A percentile compares a stretch with the other conserved stretches of the same genome.
These are phyloP conservation scores for Yamadazyma insecticola DNA, from an alignment of 805 yeast species.

Conservation along the genomic window DNA sequence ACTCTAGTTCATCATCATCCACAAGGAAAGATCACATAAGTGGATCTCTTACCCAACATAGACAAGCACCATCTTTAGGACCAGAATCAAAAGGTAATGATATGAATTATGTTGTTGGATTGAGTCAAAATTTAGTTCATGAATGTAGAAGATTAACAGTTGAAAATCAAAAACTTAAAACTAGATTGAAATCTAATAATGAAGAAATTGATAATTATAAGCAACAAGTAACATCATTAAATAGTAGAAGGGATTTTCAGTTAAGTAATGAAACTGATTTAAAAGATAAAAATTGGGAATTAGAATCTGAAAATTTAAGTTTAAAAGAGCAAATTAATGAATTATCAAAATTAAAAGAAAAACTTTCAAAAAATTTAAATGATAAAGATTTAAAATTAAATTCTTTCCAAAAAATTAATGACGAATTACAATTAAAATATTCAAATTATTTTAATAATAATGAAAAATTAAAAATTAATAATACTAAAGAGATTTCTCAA, in stretches of 20 bases:
- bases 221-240: constrained; percentile 29
- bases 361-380: constrained; percentile 27
- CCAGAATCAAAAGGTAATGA: constrained; percentile 52
- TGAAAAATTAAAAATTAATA: constrained; percentile 27
- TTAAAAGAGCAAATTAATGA: constrained; percentile 41
- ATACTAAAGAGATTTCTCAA: constrained; percentile 41
- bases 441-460: constrained; percentile 37
- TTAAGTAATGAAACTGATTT: constrained; percentile 43
- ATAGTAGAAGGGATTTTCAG: constrained; percentile 28
- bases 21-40: no score
- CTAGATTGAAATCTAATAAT: constrained; percentile 36
- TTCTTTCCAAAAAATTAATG: constrained; percentile 43
- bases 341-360: constrained; percentile 36
- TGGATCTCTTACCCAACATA: no score
- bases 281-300: constrained; percentile 62
- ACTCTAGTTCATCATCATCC: background rate
- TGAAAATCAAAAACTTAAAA: constrained; percentile 48
- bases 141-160: constrained; percentile 71
- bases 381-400: constrained; percentile 27
- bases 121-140: constrained; percentile 64
- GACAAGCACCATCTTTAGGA: constrained; percentile 30
- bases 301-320: constrained; percentile 49
- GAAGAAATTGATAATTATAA: constrained; percentile 39
- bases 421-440: constrained; percentile 39
- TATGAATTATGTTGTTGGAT: constrained; percentile 66